Percentiles rank a stretch among this genome's conserved stretches.
phyloP scores from a whole-genome alignment of 108 stramenopile species.

The Discostella pseudostelligera region DNA sequence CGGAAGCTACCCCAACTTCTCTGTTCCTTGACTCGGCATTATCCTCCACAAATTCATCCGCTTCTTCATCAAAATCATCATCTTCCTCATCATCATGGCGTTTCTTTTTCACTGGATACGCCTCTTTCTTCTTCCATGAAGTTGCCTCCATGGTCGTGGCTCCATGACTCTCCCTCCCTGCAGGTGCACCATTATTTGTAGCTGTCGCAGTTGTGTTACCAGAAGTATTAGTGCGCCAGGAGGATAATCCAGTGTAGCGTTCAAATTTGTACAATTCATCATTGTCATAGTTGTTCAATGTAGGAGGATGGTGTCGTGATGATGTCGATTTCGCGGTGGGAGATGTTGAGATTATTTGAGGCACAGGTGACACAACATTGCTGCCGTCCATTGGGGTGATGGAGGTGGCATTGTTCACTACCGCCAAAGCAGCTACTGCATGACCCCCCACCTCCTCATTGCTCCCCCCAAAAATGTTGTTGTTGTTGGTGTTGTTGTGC shows the following conservation, averaged over 20 bases:
- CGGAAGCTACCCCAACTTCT: not conserved
- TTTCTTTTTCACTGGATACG: not conserved
- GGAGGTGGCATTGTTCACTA: too few relatives aligned
- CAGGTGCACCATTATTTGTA: not conserved
- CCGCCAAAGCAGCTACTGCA: too few relatives aligned
- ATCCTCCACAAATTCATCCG: slow-evolving; percentile 9
- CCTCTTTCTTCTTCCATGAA: slow-evolving; percentile 29
- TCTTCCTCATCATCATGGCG: slow-evolving; percentile 6
- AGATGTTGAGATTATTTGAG: too few relatives aligned
- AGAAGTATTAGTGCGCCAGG: too few relatives aligned
- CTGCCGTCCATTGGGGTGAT: too few relatives aligned
- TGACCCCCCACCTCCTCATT: too few relatives aligned
- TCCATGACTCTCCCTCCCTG: slow-evolving; percentile 8
- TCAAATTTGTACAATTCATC: slow-evolving; percentile 33
- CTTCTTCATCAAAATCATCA: slow-evolving; percentile 2
- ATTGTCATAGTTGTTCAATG: not conserved
- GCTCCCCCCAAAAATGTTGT: too few relatives aligned
- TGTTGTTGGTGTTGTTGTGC: too few relatives aligned
- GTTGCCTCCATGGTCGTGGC: slow-evolving; percentile 43
- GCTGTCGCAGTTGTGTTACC: too few relatives aligned
- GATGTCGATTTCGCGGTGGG: slow-evolving; percentile 5
- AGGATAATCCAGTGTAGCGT: slow-evolving; percentile 34
- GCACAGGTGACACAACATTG: too few relatives aligned
- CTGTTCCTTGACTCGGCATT: slow-evolving; percentile 21
- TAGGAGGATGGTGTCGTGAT: not conserved